Base-by-base conservation (phyloP, 2,329 filamentous ascomycete species). In the Thielaviopsis ethacetica region DNA sequence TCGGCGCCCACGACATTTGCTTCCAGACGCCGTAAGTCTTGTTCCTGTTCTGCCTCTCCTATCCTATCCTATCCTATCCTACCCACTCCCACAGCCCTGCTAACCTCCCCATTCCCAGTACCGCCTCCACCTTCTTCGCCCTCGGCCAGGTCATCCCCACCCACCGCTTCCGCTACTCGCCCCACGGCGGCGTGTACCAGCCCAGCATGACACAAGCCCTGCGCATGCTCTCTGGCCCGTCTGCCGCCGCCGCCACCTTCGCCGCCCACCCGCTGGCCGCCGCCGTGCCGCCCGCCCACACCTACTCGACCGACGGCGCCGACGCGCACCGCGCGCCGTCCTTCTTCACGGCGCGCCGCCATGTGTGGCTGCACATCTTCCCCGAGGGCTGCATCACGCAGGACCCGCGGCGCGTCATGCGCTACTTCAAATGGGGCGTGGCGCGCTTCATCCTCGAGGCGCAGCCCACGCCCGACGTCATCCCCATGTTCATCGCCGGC, bases 371-470 rank as follows among this genome's bases (percentile, higher is more conserved):
- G 3, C 93, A 98, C 70, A 85, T 97, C 58, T 97, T 97, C 70
- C 93, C 93, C 13, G 93, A 98, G 72, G 93, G 90, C 54, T 89
- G 87, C 70, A 89, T 95, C 53, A 91, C 97, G 71, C 93, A 98
- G 72, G 84, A 89, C 64, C 80, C 85, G 1, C 75, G 83, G 50
- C 82, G 83, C 65, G 82, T 84, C 7, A 84, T 97, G 76, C 86
- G 93, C 30, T 98, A 98, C 73, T 97, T 97, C 80, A 96, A 95
- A 74, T 98, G 93, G 93, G 93, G 93, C 1, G 78, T 97, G 1
- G 89, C 91, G 6, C 82, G 93, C 1, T 77, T 97, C 60, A 93
- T 98, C 60, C 81, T 98, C 53, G 93, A 98, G 71, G 82, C 85
- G 53, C 86, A 91, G 54, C 88, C 89, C 2, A 84, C 87, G 62